A percentile compares a stretch with the other conserved stretches of the same genome.
Conservation (phyloP, 2,329 filamentous ascomycete species). For the Mycosphaerelloides madeirae region DNA sequence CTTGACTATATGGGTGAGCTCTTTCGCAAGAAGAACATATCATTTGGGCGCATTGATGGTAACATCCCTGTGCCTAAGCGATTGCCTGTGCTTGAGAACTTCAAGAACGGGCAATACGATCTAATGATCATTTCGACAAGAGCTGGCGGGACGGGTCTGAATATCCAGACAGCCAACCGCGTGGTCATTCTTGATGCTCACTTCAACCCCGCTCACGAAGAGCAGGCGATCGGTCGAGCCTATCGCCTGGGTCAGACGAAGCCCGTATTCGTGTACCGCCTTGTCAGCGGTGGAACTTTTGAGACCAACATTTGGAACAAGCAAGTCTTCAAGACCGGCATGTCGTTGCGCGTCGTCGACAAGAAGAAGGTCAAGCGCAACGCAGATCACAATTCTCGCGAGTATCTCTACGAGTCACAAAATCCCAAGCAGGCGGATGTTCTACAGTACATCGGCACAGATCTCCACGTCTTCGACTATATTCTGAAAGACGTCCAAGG, state of each 20-base stretch:
- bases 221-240: constrained; percentile 80
- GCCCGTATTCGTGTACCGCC: constrained; percentile 77
- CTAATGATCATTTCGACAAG: constrained; percentile 78
- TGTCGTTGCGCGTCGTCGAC: constrained; percentile 76
- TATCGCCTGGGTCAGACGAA: constrained; percentile 82
- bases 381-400: constrained; percentile 49
- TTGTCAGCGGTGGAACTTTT: constrained; percentile 72
- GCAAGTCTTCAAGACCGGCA: constrained; percentile 74
- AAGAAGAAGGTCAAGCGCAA: constrained; percentile 69
- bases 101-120: constrained; percentile 55
- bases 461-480: constrained; percentile 56
- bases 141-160: constrained; percentile 77
- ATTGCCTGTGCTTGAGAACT: constrained; percentile 60
- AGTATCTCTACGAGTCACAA: constrained; percentile 58
- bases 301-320: constrained; percentile 70
- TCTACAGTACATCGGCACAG: constrained; percentile 53
- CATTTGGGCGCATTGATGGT: constrained; percentile 63
- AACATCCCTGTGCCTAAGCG: constrained; percentile 52
- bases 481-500: constrained; percentile 53
- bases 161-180: constrained; percentile 77
- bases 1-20: constrained; percentile 64
- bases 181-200: constrained; percentile 81
- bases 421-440: constrained; percentile 47
- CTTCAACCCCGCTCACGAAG: constrained; percentile 76
- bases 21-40: constrained; percentile 47